Conservation (phyloP, 331 rosid species). For the Ulmus americana region DNA sequence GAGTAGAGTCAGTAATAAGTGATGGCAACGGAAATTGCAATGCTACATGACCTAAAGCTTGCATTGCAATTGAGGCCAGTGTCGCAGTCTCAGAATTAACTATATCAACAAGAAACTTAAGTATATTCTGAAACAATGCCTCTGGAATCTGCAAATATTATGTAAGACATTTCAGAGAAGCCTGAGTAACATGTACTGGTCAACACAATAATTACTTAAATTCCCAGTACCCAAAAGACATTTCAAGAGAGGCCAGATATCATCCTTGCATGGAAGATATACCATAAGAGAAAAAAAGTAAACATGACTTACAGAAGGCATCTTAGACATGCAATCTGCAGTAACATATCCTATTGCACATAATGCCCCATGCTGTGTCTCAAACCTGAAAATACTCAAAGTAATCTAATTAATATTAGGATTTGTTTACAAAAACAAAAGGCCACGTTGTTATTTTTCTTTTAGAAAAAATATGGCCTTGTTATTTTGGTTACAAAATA, state of each 20-base stretch:
- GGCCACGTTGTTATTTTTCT: not conserved
- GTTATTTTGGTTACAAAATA: conserved; percentile 3
- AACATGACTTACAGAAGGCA: conserved; percentile 50
- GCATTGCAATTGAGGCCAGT: conserved; percentile 80
- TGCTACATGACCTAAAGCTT: conserved; percentile 92
- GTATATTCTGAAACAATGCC: conserved; percentile 45
- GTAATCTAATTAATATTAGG: conserved; percentile 6
- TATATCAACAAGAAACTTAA: conserved; percentile 68
- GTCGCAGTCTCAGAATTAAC: conserved; percentile 69
- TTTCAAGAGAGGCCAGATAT: not conserved
- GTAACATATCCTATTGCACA: conserved; percentile 84
- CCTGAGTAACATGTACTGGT: not conserved
- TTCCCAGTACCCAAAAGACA: not conserved
- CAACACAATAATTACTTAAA: not conserved
- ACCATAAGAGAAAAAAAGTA: not conserved
- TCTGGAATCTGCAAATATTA: conserved; percentile 52
- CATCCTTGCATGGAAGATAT: not conserved
- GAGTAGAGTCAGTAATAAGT: conserved; percentile 42
- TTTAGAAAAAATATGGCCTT: conserved; percentile 6
- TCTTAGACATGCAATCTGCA: conserved; percentile 68
- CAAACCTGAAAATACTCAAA: conserved; percentile 54
- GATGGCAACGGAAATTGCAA: conserved; percentile 65
- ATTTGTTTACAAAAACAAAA: not conserved
- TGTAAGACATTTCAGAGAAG: conserved; percentile 7
- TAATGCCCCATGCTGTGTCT: conserved; percentile 79